Evolutionary conservation across 2,329 filamentous ascomycete species (phyloP), one percentile per base, ranked within the genome.

Genomic region (Ophiostoma tasmaniense): DNA sequence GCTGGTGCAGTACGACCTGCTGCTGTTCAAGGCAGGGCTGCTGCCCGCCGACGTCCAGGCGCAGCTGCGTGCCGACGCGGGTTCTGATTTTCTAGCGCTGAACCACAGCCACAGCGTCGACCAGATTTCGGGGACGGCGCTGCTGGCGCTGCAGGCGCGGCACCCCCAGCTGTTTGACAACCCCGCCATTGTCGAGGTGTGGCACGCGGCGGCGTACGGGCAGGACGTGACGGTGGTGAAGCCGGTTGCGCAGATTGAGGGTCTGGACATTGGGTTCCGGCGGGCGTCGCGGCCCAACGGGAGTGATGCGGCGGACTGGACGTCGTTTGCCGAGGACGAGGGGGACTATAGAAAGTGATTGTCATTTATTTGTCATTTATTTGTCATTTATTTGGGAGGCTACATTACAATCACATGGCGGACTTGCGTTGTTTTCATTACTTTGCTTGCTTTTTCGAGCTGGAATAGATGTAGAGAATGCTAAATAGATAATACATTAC

Each of bases 1-100:
- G 1, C 79, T 91, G 22, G 81, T 87, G 74, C 88, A 91, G 73
- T 91, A 91, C 75, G 87, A 91, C 71, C 81, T 90, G 1, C 82
- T 89, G 2, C 81, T 91, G 28, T 84, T 90, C 73, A 81, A 83
- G 22, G 80, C 86, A 0, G 88, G 88, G 0, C 76, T 85, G 52
- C 85, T 90, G 71, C 79, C 85, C 0, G 78, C 80, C 0, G 76
- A 80, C 0, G 80, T 89, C 1, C 84, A 89, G 76, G 77, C 81
- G 13, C 73, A 80, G 66, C 76, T 90, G 25, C 81, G 83, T 25
- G 39, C 67, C n/a, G 17, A 10, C 1, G 71, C 69, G 70, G 82
- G 83, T 0, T 75, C 78, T 0, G 82, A 84, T 1, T 89, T 89
- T 73, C 83, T 87, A 35, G 77, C 79, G 6, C 75, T 90, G 67